Evolutionary conservation across 306 rosid genomes (phyloP), one percentile per base, ranked within the genome.

Genomic region (Trifolium subterraneum): DNA sequence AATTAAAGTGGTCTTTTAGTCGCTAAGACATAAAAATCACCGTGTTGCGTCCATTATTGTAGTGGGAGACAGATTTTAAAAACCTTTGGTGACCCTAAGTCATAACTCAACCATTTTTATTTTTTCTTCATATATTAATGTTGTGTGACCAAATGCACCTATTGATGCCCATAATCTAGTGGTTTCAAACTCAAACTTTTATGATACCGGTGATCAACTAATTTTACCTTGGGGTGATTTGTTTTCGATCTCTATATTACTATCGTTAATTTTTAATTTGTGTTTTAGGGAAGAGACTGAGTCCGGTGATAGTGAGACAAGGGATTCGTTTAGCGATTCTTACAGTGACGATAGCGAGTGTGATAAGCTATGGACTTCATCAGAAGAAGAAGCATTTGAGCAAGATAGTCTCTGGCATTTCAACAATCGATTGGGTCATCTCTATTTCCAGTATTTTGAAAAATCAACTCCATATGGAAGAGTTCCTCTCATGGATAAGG

Each of bases 401-500:
- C 96, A 86, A 68, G 93, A 90, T 19, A 70, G 27, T 39, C 68
- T 68, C 4, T 82, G 78, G 70, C 89, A 83, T 64, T 47, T 72
- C 16, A 88, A 85, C 70, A 88, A 90, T 9, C 78, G 99, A 84
- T 81, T 92, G 74, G 99, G 99, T 2, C 39, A 68, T 55, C 93
- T 76, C 27, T 88, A 92, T 73, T 88, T 85, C 61, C 89, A 92
- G 71, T 87, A 92, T 78, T 92, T 92, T 83, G 99, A 95, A 84
- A 92, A 82, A 87, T 88, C 98, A 45, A 85, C 97, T 78, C 99
- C 99, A 0, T 88, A 92, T 84, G 97, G 89, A 9, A 88, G 99
- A 87, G 87, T 87, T 73, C 99, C 99, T 81, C 84, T 95, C 9
- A 86, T 88, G 87, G 98, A 95, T 84, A 92, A 95, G 99, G 99